These are phyloP conservation scores for Trichoderma guizhouense DNA, from an alignment of 2,329 filamentous ascomycete species.

Conservation along the genomic window DNA sequence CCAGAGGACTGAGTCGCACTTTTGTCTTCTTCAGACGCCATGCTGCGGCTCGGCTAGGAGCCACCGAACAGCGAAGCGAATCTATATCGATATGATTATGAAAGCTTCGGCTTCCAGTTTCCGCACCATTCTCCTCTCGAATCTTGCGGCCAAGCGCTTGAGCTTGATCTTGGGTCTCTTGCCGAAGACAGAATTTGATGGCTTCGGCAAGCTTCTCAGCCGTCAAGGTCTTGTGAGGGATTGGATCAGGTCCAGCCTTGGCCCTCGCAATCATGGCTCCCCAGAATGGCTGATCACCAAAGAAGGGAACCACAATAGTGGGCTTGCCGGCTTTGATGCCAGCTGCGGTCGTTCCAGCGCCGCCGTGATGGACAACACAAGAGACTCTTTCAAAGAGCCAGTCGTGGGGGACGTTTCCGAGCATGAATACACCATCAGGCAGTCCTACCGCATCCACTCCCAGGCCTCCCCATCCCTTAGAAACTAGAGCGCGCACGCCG, in stretches of 20 bases:
- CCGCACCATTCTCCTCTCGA: slow-evolving; percentile 60
- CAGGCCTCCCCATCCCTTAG: slow-evolving; percentile 84
- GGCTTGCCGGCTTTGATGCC: slow-evolving; percentile 79
- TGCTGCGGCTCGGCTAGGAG: slow-evolving; percentile 65
- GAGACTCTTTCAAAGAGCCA: slow-evolving; percentile 83
- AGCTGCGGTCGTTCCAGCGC: slow-evolving; percentile 82
- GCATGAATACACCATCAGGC: slow-evolving; percentile 76
- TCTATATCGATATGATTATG: slow-evolving; percentile 67
- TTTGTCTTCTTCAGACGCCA: slow-evolving; percentile 71
- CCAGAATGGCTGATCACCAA: slow-evolving; percentile 83
- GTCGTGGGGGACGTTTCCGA: slow-evolving; percentile 83
- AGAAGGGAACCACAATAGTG: slow-evolving; percentile 82
- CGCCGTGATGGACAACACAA: slow-evolving; percentile 82
- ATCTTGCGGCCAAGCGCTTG: slow-evolving; percentile 61
- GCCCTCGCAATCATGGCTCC: slow-evolving; percentile 71
- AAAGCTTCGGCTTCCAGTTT: slow-evolving; percentile 64
- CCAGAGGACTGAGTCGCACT: slow-evolving; percentile 67
- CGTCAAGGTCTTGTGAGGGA: slow-evolving; percentile 66
- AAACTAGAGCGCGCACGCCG: slow-evolving; percentile 75
- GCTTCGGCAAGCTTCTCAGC: slow-evolving; percentile 63
- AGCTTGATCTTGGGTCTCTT: slow-evolving; percentile 56
- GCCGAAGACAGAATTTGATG: slow-evolving; percentile 57
- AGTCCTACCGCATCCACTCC: slow-evolving; percentile 66
- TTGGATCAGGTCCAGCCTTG: slow-evolving; percentile 67
- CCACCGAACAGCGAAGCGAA: slow-evolving; percentile 65